Evolutionary conservation across 1,139 yeast genomes (phyloP).

Genomic region (Hyphopichia wangnamkhiaoensis): DNA sequence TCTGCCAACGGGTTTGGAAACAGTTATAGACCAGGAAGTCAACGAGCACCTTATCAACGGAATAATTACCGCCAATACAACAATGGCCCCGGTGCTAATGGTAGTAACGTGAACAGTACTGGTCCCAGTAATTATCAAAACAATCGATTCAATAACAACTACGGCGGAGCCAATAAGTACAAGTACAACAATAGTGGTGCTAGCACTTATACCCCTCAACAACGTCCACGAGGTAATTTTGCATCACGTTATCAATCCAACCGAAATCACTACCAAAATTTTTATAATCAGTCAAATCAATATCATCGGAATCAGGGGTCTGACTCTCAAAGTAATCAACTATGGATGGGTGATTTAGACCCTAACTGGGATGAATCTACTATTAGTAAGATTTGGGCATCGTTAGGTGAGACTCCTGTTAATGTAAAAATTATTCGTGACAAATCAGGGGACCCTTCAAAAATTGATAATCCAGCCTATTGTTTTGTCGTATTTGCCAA

Average conservation of each 20-base stretch:
- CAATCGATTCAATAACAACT: neutral
- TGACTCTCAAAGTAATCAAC: slow-evolving; percentile 20
- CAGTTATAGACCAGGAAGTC: slow-evolving; percentile 6
- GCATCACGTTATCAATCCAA: slow-evolving; percentile 3
- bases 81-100: neutral
- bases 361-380: slow-evolving; percentile 79
- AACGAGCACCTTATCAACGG: slow-evolving; percentile 5
- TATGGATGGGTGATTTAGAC: slow-evolving; percentile 97
- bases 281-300: slow-evolving; percentile 16
- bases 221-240: slow-evolving; percentile 5
- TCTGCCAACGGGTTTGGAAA: slow-evolving; percentile 6
- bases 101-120: slow-evolving; percentile 2
- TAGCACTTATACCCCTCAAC: neutral
- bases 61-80: slow-evolving; percentile 5
- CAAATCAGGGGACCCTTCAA: slow-evolving; percentile 20
- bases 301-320: slow-evolving; percentile 6
- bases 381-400: slow-evolving; percentile 66
- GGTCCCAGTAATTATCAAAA: slow-evolving; percentile 1
- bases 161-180: neutral
- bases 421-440: slow-evolving; percentile 41
- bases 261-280: slow-evolving; percentile 11
- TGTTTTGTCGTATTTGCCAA: slow-evolving; percentile 82
- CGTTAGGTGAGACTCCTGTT: slow-evolving; percentile 38
- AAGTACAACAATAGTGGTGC: neutral
- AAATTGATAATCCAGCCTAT: slow-evolving; percentile 39